Conservation (phyloP, 768 basidiomycete species). For the Tephrocybe sp. region DNA sequence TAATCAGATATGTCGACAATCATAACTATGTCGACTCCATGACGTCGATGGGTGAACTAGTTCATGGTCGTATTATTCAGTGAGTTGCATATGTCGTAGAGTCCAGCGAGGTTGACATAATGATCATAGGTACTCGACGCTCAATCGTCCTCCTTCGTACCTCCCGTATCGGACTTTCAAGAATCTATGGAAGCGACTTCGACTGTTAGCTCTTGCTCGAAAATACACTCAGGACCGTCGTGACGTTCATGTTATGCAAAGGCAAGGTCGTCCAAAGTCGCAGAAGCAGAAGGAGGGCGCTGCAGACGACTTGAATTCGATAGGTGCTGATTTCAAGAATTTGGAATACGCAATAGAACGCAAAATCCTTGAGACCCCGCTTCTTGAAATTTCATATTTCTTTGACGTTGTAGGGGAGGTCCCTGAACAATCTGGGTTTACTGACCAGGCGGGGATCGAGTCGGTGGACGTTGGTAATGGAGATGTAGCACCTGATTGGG, state of each 20-base stretch:
- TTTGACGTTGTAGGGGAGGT: slow-evolving; percentile 81
- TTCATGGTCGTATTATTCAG: slow-evolving; percentile 56
- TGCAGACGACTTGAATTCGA: slow-evolving; percentile 51
- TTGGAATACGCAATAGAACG: slow-evolving; percentile 88
- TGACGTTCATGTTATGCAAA: slow-evolving; percentile 25
- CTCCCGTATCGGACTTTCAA: slow-evolving; percentile 36
- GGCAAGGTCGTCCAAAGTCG: slow-evolving; percentile 6
- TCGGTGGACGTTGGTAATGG: slow-evolving; percentile 80
- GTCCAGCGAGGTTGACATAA: too few relatives aligned
- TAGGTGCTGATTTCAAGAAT: slow-evolving; percentile 51
- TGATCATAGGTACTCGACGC: slow-evolving; percentile 26
- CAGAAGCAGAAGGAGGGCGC: slow-evolving; percentile 28
- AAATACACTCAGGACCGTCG: slow-evolving; percentile 32
- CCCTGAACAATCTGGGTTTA: slow-evolving; percentile 34
- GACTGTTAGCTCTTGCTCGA: slow-evolving; percentile 36
- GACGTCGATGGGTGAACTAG: slow-evolving; percentile 57
- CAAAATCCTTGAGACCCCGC: slow-evolving; percentile 73
- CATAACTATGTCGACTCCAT: slow-evolving; percentile 70
- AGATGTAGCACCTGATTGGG: slow-evolving; percentile 90
- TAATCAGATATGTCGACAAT: slow-evolving; percentile 71
- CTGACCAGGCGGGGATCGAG: slow-evolving; percentile 32
- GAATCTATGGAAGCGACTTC: slow-evolving; percentile 56
- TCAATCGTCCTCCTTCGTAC: slow-evolving; percentile 29
- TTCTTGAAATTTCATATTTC: slow-evolving; percentile 83
- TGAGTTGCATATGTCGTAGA: slow-evolving; percentile 20